These are phyloP conservation scores for Metschnikowia matae DNA, from an alignment of 805 yeast species.

Conservation along the genomic window DNA sequence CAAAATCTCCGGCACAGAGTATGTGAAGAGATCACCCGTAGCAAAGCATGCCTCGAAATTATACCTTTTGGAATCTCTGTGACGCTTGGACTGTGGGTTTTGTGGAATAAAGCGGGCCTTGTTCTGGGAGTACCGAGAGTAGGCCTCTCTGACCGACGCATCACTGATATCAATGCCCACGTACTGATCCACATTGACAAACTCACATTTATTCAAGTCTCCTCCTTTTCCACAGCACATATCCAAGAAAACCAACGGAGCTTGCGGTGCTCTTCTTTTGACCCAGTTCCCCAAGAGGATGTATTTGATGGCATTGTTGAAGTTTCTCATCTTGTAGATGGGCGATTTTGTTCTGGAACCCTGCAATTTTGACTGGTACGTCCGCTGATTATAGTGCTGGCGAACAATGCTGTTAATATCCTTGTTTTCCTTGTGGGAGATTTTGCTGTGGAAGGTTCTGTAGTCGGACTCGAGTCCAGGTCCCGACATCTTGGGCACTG, in stretches of 20 bases:
- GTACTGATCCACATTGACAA: conserved; percentile 66
- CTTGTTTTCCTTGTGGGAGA: conserved; percentile 31
- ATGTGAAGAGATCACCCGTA: conserved; percentile 88
- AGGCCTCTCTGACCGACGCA: conserved; percentile 81
- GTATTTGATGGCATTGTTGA: conserved; percentile 89
- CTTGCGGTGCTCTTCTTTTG: conserved; percentile 22
- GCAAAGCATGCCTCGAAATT: conserved; percentile 80
- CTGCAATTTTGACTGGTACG: conserved; percentile 59
- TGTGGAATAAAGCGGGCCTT: conserved; percentile 37
- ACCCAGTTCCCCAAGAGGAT: conserved; percentile 73
- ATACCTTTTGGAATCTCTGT: conserved; percentile 40
- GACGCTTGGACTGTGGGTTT: conserved; percentile 17
- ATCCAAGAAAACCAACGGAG: conserved; percentile 58
- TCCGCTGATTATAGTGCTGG: conserved; percentile 81
- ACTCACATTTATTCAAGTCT: conserved; percentile 85
- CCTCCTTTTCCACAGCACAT: conserved; percentile 99
- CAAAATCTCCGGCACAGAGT: conserved; percentile 62
- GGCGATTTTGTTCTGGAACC: conserved; percentile 70
- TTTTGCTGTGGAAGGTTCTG: conserved; percentile 37
- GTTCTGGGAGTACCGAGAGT: conserved; percentile 60
- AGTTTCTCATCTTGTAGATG: conserved; percentile 78
- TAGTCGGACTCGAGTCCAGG: conserved; percentile 22
- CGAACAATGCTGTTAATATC: conserved; percentile 67
- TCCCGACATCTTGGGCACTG: conserved; percentile 16
- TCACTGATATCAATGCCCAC: conserved; percentile 93